A percentile compares a stretch with the other conserved stretches of the same genome.
Conservation (phyloP, 768 basidiomycete species). For the Russula emetica region DNA sequence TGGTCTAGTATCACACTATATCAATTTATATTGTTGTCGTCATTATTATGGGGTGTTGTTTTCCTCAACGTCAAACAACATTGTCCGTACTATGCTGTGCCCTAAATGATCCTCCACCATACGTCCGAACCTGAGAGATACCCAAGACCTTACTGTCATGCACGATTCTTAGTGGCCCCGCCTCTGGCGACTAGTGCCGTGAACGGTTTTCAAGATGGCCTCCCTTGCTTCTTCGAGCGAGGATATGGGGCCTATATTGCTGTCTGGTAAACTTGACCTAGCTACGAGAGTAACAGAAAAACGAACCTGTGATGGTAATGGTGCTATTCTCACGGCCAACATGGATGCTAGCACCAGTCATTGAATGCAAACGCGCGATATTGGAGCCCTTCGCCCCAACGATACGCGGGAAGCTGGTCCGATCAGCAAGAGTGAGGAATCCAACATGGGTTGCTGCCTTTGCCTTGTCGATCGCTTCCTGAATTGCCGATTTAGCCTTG, state of each 20-base stretch:
- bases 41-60: background rate
- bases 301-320: constrained; percentile 77
- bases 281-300: background rate
- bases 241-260: constrained; percentile 54
- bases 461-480: constrained; percentile 68
- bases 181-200: constrained; percentile 27
- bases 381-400: constrained; percentile 91
- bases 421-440: constrained; percentile 77
- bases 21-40: background rate
- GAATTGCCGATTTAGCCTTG: constrained; percentile 61
- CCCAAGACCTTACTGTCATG: constrained; percentile 2
- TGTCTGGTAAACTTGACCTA: constrained; percentile 10
- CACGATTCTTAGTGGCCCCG: constrained; percentile 8
- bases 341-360: constrained; percentile 89
- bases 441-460: constrained; percentile 73
- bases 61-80: constrained; percentile 12
- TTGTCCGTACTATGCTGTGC: constrained; percentile 3
- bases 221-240: constrained; percentile 71
- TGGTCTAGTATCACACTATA: constrained; percentile 19
- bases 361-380: constrained; percentile 78
- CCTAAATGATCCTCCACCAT: constrained; percentile 4
- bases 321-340: constrained; percentile 84
- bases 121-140: constrained; percentile 10
- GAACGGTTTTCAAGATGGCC: constrained; percentile 59
- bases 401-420: constrained; percentile 86